A percentile compares a stretch with the other conserved stretches of the same genome.
phyloP scores from a whole-genome alignment of 2,329 filamentous ascomycete species.

The Calcarisporium arbuscula region DNA sequence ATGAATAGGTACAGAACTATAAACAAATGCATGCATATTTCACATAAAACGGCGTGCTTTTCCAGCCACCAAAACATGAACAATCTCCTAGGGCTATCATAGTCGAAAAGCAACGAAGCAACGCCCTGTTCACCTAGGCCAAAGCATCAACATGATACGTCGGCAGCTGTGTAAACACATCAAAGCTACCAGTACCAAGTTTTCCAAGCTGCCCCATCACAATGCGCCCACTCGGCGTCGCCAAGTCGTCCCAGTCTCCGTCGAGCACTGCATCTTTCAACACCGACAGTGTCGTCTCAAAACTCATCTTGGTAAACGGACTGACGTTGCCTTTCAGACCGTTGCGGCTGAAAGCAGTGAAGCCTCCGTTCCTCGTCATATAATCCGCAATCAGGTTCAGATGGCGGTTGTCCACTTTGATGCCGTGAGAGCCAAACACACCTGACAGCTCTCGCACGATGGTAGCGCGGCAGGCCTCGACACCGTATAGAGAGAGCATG shows the following conservation, averaged over 20 bases:
- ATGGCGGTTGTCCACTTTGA: slow-evolving; percentile 85
- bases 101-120: too few relatives aligned
- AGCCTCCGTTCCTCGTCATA: slow-evolving; percentile 92
- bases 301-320: slow-evolving; percentile 98
- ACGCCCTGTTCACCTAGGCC: not conserved
- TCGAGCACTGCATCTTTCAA: slow-evolving; percentile 87
- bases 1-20: too few relatives aligned
- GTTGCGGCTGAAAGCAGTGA: slow-evolving; percentile 87
- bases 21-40: too few relatives aligned
- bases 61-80: too few relatives aligned
- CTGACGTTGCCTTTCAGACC: slow-evolving; percentile 79
- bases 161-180: slow-evolving; percentile 64
- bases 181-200: slow-evolving; percentile 86
- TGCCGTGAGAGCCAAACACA: slow-evolving; percentile 88
- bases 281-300: slow-evolving; percentile 94
- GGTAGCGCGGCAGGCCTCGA: slow-evolving; percentile 81
- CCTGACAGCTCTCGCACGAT: slow-evolving; percentile 81
- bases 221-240: slow-evolving; percentile 78
- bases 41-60: too few relatives aligned
- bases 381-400: slow-evolving; percentile 93
- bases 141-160: slow-evolving; percentile 34
- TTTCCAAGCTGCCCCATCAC: slow-evolving; percentile 78
- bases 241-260: slow-evolving; percentile 82
- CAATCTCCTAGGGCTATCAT: too few relatives aligned
- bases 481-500: slow-evolving; percentile 79